phyloP scores from a whole-genome alignment of 768 basidiomycete species.

The Gymnopilus dilepis region DNA sequence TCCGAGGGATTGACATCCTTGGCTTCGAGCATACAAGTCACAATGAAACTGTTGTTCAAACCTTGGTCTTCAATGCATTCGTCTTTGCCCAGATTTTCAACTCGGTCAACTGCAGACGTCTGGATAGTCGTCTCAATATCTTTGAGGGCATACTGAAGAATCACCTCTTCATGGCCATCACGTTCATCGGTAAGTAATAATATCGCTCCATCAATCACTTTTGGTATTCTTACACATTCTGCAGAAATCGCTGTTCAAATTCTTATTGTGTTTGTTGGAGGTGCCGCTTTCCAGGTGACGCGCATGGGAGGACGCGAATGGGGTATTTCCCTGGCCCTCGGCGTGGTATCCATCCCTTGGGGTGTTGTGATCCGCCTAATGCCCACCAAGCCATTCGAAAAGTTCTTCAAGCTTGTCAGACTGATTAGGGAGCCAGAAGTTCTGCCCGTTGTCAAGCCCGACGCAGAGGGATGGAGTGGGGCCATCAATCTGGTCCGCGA shows the following conservation, averaged over 20 bases:
- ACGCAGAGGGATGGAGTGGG: conserved; percentile 72
- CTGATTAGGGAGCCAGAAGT: conserved; percentile 69
- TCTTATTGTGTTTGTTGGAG: conserved; percentile 89
- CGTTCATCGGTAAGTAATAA: conserved; percentile 71
- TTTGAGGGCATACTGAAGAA: conserved; percentile 84
- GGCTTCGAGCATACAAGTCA: conserved; percentile 48
- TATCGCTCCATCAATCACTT: background rate
- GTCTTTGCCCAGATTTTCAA: conserved; percentile 98
- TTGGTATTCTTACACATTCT: conserved; percentile 13
- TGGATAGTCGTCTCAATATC: conserved; percentile 88
- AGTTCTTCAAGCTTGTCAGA: conserved; percentile 47
- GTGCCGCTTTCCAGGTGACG: conserved; percentile 89
- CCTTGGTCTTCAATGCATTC: conserved; percentile 97
- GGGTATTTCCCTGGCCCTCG: conserved; percentile 91
- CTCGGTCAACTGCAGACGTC: conserved; percentile 87
- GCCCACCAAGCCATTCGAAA: conserved; percentile 82
- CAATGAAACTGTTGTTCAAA: conserved; percentile 62
- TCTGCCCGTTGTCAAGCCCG: conserved; percentile 67
- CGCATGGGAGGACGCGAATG: conserved; percentile 83
- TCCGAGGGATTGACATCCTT: conserved; percentile 76
- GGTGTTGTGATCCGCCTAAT: conserved; percentile 81
- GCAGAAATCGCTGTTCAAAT: conserved; percentile 88
- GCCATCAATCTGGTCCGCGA: conserved; percentile 86
- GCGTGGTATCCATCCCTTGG: conserved; percentile 85
- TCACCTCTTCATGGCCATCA: conserved; percentile 84